Evolutionary conservation across 352 stramenopile genomes (phyloP).

Genomic region (Pythium angustatum): DNA sequence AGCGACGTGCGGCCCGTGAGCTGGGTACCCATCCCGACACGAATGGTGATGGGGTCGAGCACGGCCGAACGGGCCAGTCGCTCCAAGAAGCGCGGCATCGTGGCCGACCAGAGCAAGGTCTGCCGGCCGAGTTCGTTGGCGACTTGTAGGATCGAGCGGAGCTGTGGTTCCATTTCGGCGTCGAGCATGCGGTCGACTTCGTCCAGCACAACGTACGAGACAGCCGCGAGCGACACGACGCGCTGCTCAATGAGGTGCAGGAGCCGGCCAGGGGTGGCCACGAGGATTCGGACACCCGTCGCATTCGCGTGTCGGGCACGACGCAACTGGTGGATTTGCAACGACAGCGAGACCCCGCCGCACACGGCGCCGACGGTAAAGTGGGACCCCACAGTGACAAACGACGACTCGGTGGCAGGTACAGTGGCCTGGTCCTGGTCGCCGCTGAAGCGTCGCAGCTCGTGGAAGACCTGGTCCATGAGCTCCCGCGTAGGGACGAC

Average conservation of each 20-base stretch:
- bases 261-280: conserved; percentile 62
- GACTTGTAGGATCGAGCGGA: conserved; percentile 92
- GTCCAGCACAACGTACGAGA: conserved; percentile 89
- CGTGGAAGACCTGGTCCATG: conserved; percentile 92
- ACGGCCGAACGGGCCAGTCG: conserved; percentile 93
- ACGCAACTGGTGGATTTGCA: conserved; percentile 33
- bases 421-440: not conserved
- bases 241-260: conserved; percentile 44
- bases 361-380: conserved; percentile 46
- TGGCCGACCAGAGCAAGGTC: conserved; percentile 95
- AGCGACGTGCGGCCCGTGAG: conserved; percentile 45
- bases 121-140: conserved; percentile 67
- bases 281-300: conserved; percentile 28
- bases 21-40: conserved; percentile 68
- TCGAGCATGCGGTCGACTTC: conserved; percentile 98
- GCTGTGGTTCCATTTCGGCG: conserved; percentile 87
- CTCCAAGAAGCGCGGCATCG: conserved; percentile 87
- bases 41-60: conserved; percentile 90
- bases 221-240: conserved; percentile 16
- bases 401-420: not conserved
- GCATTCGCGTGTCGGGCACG: conserved; percentile 28
- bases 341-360: conserved; percentile 46
- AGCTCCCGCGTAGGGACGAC: conserved; percentile 96
- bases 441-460: conserved; percentile 43
- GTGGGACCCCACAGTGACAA: not conserved